Percentiles rank a stretch among this genome's conserved stretches.
phyloP scores from a whole-genome alignment of 805 yeast species.

The Zygoascus tannicola region DNA sequence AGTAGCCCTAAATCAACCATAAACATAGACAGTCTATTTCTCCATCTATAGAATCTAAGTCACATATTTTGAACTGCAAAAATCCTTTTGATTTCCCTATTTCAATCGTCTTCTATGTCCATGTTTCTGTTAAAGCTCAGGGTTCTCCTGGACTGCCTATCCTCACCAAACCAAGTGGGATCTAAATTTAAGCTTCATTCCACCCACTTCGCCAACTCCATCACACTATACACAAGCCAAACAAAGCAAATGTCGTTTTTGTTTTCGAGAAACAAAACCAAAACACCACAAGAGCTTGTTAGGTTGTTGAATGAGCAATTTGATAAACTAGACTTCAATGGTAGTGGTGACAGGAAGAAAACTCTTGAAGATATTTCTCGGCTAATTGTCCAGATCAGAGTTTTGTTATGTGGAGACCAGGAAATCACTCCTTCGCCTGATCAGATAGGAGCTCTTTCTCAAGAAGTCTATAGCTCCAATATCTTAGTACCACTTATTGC shows the following conservation, averaged over 20 bases:
- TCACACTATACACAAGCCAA: slow-evolving; percentile 4
- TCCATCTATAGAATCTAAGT: no score
- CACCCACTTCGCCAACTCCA: no score
- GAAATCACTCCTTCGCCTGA: slow-evolving; percentile 48
- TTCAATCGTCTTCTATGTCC: no score
- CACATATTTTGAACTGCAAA: no score
- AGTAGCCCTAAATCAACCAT: no score
- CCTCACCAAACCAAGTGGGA: no score
- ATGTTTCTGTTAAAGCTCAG: no score
- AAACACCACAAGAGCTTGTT: slow-evolving; percentile 78
- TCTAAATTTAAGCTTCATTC: no score
- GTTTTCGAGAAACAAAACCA: slow-evolving; percentile 75
- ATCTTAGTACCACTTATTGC: slow-evolving; percentile 51
- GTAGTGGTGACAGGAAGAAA: slow-evolving; percentile 21
- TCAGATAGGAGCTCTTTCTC: slow-evolving; percentile 64
- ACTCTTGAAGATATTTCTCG: slow-evolving; percentile 67
- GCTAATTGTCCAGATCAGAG: slow-evolving; percentile 52
- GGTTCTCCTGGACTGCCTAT: no score
- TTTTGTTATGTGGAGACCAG: slow-evolving; percentile 61
- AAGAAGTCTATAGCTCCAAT: slow-evolving; percentile 68
- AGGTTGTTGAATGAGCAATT: slow-evolving; percentile 68
- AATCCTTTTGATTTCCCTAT: no score
- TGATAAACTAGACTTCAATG: slow-evolving; percentile 32
- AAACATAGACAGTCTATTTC: no score
- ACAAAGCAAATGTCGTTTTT: slow-evolving; percentile 64